These are phyloP conservation scores for Alternaria atra DNA, from an alignment of 2,329 filamentous ascomycete genomes.

Conservation along the genomic window DNA sequence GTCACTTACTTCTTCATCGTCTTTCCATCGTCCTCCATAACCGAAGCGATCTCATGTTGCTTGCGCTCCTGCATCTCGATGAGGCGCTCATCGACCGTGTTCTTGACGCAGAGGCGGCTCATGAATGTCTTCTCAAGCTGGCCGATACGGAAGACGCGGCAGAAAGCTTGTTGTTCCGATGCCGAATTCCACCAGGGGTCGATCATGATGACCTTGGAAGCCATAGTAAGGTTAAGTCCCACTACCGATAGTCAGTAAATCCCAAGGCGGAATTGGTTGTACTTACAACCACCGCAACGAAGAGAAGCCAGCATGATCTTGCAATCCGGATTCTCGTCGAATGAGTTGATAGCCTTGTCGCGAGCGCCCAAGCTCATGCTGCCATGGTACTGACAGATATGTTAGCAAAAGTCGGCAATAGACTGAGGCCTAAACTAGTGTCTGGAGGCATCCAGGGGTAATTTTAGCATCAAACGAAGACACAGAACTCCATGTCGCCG, in stretches of 20 bases:
- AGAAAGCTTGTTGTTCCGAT: constrained; percentile 70
- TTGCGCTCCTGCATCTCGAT: constrained; percentile 66
- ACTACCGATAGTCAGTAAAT: constrained; percentile 27
- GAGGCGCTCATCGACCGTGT: constrained; percentile 68
- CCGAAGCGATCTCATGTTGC: constrained; percentile 53
- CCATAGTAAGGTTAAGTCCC: constrained; percentile 68
- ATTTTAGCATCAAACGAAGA: background rate
- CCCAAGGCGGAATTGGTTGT: background rate
- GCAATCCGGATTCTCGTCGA: constrained; percentile 52
- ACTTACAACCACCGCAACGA: constrained; percentile 62
- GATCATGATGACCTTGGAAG: constrained; percentile 58
- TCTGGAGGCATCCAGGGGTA: background rate
- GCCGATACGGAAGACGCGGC: constrained; percentile 70
- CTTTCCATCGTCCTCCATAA: constrained; percentile 54
- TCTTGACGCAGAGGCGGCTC: constrained; percentile 64
- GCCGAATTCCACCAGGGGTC: constrained; percentile 68
- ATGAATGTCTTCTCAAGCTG: constrained; percentile 69
- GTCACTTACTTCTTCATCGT: constrained; percentile 38
- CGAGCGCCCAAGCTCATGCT: constrained; percentile 57
- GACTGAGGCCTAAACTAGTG: background rate
- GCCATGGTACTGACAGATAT: constrained; percentile 56
- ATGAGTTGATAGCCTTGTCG: constrained; percentile 57
- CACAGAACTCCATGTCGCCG: background rate
- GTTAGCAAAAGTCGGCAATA: constrained; percentile 13
- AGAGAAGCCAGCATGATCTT: constrained; percentile 65